phyloP scores from a whole-genome alignment of 2,329 filamentous ascomycete genomes.

The Annulohypoxylon truncatum region DNA sequence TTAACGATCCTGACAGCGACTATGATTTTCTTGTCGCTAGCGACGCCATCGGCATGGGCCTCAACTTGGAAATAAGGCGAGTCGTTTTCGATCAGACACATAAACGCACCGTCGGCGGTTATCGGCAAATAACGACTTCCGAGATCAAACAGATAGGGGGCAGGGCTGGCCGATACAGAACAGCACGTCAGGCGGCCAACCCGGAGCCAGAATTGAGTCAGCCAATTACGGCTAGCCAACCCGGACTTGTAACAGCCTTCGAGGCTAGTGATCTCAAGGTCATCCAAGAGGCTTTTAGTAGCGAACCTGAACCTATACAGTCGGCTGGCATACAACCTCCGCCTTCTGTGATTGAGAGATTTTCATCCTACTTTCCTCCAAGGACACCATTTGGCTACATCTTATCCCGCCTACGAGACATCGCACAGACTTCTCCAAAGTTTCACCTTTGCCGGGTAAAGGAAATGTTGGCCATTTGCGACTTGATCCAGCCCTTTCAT shows the following conservation, averaged over 20 bases:
- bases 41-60: conserved; percentile 96
- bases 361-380: conserved; percentile 83
- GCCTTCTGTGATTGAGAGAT: conserved; percentile 73
- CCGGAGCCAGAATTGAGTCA: conserved; percentile 25
- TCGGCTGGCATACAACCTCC: conserved; percentile 82
- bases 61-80: conserved; percentile 92
- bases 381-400: conserved; percentile 87
- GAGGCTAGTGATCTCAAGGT: conserved; percentile 74
- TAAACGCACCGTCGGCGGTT: conserved; percentile 75
- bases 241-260: conserved; percentile 84
- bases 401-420: conserved; percentile 77
- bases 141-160: conserved; percentile 97
- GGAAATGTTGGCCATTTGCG: conserved; percentile 74
- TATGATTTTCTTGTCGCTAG: conserved; percentile 95
- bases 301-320: conserved; percentile 72
- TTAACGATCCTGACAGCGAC: conserved; percentile 95
- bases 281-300: conserved; percentile 71
- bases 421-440: conserved; percentile 70
- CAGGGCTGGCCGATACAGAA: conserved; percentile 86
- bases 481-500: conserved; percentile 77
- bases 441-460: conserved; percentile 78
- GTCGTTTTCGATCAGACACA: conserved; percentile 84
- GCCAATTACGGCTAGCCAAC: conserved; percentile 37
- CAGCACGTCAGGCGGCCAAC: conserved; percentile 68
- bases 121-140: conserved; percentile 72